Evolutionary conservation across 2,329 filamentous ascomycete species (phyloP).

Genomic region (Cryphonectria carpinicola): DNA sequence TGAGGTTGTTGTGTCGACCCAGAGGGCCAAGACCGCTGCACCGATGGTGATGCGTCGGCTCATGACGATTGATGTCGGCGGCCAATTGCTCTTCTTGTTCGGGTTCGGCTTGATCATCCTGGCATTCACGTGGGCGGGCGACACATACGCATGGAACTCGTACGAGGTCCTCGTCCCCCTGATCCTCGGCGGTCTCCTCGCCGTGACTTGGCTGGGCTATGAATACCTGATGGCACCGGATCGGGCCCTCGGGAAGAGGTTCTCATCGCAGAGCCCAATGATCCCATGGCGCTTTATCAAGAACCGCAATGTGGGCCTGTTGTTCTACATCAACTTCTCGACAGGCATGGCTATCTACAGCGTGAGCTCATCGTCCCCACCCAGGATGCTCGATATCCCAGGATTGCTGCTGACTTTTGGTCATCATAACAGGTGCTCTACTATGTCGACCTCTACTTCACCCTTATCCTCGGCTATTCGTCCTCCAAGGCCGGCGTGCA

Average conservation of each 20-base stretch:
- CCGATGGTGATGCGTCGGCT: conserved; percentile 47
- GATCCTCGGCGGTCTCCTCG: conserved; percentile 47
- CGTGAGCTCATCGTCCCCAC: conserved; percentile 35
- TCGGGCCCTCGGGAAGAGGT: conserved; percentile 46
- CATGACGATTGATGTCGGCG: conserved; percentile 58
- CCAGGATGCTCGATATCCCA: background rate
- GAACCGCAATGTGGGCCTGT: conserved; percentile 60
- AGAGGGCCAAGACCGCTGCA: conserved; percentile 33
- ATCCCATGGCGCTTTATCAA: conserved; percentile 63
- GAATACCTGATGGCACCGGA: conserved; percentile 59
- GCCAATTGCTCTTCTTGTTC: conserved; percentile 59
- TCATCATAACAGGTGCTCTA: conserved; percentile 48
- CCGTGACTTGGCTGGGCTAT: conserved; percentile 50
- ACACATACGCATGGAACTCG: conserved; percentile 55
- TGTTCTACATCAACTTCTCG: conserved; percentile 64
- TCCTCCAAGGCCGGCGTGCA: conserved; percentile 56
- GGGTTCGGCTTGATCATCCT: conserved; percentile 59
- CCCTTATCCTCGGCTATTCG: conserved; percentile 60
- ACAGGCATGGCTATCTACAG: conserved; percentile 60
- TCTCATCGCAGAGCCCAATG: conserved; percentile 63
- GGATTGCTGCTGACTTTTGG: conserved; percentile 28
- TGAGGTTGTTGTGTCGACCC: background rate
- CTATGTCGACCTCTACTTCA: conserved; percentile 72
- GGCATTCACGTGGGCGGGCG: conserved; percentile 60
- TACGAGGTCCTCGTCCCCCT: conserved; percentile 54